These are phyloP conservation scores for Nemania bipapillata DNA, from an alignment of 2,329 filamentous ascomycete species.

Conservation along the genomic window DNA sequence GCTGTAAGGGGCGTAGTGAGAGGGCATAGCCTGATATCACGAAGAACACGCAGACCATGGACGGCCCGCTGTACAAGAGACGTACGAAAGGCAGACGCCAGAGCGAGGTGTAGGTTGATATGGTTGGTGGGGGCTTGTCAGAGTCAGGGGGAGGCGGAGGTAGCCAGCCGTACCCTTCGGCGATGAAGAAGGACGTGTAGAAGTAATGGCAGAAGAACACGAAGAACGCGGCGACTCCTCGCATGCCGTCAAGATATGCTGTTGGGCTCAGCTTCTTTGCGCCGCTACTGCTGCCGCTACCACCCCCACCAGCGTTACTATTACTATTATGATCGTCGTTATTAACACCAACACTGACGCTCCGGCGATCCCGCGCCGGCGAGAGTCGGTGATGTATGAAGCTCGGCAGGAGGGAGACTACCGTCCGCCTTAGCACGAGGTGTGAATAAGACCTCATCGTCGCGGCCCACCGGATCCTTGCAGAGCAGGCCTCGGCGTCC, in stretches of 20 bases:
- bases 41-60: constrained; percentile 70
- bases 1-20: constrained; percentile 63
- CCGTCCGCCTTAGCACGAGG: constrained; percentile 53
- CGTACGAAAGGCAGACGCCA: constrained; percentile 66
- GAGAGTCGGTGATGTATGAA: constrained; percentile 60
- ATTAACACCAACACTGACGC: constrained; percentile 45
- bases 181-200: constrained; percentile 64
- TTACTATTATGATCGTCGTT: constrained; percentile 47
- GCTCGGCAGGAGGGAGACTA: constrained; percentile 64
- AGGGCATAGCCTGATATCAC: constrained; percentile 71
- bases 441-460: constrained; percentile 48
- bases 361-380: constrained; percentile 25
- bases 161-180: constrained; percentile 55
- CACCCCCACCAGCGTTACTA: background rate
- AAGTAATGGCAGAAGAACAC: constrained; percentile 68
- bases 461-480: constrained; percentile 50
- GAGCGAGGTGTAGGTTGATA: constrained; percentile 56
- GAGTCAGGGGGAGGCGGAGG: constrained; percentile 23
- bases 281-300: constrained; percentile 40
- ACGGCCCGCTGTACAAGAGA: constrained; percentile 65
- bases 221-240: constrained; percentile 65
- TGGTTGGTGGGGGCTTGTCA: constrained; percentile 2
- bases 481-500: constrained; percentile 54
- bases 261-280: constrained; percentile 61
- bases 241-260: constrained; percentile 68